These are phyloP conservation scores for Ceratocystis smalleyi DNA, from an alignment of 2,329 filamentous ascomycete species.

Conservation along the genomic window DNA sequence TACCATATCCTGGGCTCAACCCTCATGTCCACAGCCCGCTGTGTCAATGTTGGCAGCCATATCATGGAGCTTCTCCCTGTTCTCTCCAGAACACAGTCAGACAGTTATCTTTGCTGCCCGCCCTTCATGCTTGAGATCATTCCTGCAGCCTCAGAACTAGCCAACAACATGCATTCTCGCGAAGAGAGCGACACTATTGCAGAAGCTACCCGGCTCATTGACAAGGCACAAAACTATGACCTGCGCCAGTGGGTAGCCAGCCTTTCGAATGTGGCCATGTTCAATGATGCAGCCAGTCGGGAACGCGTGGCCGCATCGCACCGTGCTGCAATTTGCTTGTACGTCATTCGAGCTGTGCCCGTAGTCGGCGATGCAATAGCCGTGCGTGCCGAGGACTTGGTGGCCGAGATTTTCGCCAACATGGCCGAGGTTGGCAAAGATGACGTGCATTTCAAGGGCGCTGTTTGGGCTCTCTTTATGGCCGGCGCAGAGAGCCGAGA, in stretches of 20 bases:
- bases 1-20: constrained; percentile 30
- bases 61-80: constrained; percentile 27
- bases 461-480: constrained; percentile 44
- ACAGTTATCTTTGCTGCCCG: constrained; percentile 30
- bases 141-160: constrained; percentile 30
- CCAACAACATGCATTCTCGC: constrained; percentile 25
- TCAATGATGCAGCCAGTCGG: constrained; percentile 29
- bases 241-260: constrained; percentile 29
- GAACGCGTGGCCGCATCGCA: constrained; percentile 32
- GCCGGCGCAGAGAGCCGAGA: constrained; percentile 40
- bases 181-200: constrained; percentile 24
- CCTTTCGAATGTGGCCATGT: constrained; percentile 25
- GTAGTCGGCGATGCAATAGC: constrained; percentile 25
- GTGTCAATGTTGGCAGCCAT: constrained; percentile 27
- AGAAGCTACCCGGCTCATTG: constrained; percentile 27
- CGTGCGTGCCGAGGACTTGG: constrained; percentile 31
- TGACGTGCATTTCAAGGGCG: constrained; percentile 42
- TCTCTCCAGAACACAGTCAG: constrained; percentile 29
- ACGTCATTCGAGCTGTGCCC: constrained; percentile 31
- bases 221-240: constrained; percentile 29
- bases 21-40: constrained; percentile 25
- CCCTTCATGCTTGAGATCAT: constrained; percentile 32
- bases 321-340: constrained; percentile 33
- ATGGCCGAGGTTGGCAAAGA: constrained; percentile 32
- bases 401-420: constrained; percentile 35